Evolutionary conservation across 192 early-diverging fungal species (phyloP).

Genomic region (Coemansia sp.): DNA sequence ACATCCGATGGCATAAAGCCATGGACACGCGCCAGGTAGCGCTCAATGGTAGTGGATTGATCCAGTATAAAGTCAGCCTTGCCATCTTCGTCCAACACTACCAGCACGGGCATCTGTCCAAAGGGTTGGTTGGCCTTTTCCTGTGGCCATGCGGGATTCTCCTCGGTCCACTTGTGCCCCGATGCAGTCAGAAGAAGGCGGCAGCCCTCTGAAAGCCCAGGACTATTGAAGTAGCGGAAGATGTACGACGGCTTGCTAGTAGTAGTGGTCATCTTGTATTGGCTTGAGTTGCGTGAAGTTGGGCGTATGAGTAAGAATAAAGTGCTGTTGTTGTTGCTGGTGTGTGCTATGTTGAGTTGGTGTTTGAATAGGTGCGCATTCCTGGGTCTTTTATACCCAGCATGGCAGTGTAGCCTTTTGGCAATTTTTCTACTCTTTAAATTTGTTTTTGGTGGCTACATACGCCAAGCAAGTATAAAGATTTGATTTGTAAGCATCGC

Average conservation of each 20-base stretch:
- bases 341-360: background rate
- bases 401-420: too few relatives aligned
- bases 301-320: too few relatives aligned
- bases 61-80: constrained; percentile 29
- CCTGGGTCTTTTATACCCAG: too few relatives aligned
- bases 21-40: constrained; percentile 51
- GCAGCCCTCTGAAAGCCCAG: constrained; percentile 22
- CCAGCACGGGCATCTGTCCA: constrained; percentile 53
- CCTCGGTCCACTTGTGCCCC: constrained; percentile 37
- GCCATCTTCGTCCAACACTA: constrained; percentile 44
- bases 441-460: too few relatives aligned
- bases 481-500: constrained; percentile 2
- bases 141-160: constrained; percentile 50
- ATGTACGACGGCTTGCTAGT: background rate
- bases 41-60: constrained; percentile 51
- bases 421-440: too few relatives aligned
- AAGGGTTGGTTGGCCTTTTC: constrained; percentile 53
- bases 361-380: constrained; percentile 1
- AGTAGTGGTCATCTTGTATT: background rate
- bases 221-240: background rate
- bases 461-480: background rate
- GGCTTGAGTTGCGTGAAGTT: background rate
- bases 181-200: constrained; percentile 47
- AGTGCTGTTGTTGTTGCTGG: background rate
- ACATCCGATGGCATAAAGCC: constrained; percentile 28